These are phyloP conservation scores for Chytriomyces sp. DNA, from an alignment of 192 early-diverging fungal genomes.

Conservation along the genomic window DNA sequence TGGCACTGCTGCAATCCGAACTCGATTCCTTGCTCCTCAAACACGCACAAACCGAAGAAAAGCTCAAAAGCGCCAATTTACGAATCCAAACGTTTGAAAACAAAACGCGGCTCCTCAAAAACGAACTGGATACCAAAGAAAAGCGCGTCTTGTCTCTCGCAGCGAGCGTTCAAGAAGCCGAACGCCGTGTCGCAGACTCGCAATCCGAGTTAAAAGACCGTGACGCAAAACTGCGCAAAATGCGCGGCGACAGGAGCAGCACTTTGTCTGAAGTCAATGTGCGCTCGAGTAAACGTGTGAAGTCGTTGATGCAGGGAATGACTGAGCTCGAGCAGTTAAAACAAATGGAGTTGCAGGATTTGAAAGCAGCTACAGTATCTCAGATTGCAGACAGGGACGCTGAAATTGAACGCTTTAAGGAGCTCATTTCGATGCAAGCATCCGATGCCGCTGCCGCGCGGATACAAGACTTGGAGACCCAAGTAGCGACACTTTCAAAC, in stretches of 20 bases:
- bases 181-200: neutral
- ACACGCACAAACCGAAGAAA: neutral
- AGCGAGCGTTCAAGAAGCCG: neutral
- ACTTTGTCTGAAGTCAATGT: constrained; percentile 7
- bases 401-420: constrained; percentile 6
- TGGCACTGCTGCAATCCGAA: constrained; percentile 2
- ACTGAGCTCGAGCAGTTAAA: constrained; percentile 9
- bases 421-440: neutral
- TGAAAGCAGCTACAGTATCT: neutral
- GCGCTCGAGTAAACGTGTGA: constrained; percentile 9
- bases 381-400: neutral
- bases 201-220: constrained; percentile 5
- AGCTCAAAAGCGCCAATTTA: neutral
- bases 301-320: neutral
- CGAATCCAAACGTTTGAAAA: constrained; percentile 11
- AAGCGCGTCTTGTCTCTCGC: neutral
- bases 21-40: neutral
- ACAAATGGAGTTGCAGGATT: constrained; percentile 19
- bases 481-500: neutral
- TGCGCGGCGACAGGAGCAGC: constrained; percentile 14
- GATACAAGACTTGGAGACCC: neutral
- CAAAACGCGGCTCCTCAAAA: neutral
- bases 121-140: constrained; percentile 12
- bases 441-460: neutral
- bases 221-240: constrained; percentile 15